Evolutionary conservation across 2,329 filamentous ascomycete genomes (phyloP).

Genomic region (Rhinocladiella similis): DNA sequence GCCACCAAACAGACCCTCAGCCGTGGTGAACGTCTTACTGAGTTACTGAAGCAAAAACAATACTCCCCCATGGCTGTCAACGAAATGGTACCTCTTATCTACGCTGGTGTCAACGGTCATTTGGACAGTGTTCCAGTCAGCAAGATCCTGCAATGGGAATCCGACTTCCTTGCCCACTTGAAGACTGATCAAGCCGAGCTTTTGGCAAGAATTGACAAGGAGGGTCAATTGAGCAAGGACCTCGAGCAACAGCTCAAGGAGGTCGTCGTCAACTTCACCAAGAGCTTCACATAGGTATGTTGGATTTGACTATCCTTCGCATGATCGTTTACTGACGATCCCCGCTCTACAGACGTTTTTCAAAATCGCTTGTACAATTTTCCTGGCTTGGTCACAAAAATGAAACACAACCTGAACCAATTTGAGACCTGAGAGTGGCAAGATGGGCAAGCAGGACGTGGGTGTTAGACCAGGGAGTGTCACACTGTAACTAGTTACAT

Average conservation of each 20-base stretch:
- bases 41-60: slow-evolving; percentile 99
- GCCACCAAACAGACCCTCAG: slow-evolving; percentile 97
- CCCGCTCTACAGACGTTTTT: slow-evolving; percentile 5
- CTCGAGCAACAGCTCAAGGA: slow-evolving; percentile 67
- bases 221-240: slow-evolving; percentile 95
- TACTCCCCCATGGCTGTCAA: slow-evolving; percentile 98
- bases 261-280: slow-evolving; percentile 77
- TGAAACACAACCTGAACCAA: slow-evolving; percentile 10
- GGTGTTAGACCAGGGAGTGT: slow-evolving; percentile 16
- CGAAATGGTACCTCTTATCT: slow-evolving; percentile 99
- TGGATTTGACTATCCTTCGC: background rate
- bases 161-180: slow-evolving; percentile 90
- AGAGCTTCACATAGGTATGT: slow-evolving; percentile 71
- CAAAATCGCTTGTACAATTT: slow-evolving; percentile 27
- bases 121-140: slow-evolving; percentile 83
- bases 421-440: slow-evolving; percentile 13
- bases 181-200: slow-evolving; percentile 86
- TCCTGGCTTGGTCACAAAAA: slow-evolving; percentile 19
- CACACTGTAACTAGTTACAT: slow-evolving; percentile 30
- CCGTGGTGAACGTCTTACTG: slow-evolving; percentile 98
- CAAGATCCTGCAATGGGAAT: slow-evolving; percentile 93
- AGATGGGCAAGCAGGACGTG: slow-evolving; percentile 5
- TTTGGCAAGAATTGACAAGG: slow-evolving; percentile 85
- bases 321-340: background rate
- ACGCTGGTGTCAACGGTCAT: slow-evolving; percentile 96